Percentiles rank a stretch among this genome's conserved stretches.
phyloP scores from a whole-genome alignment of 2,329 filamentous ascomycete species.

The Dendryphion nanum region DNA sequence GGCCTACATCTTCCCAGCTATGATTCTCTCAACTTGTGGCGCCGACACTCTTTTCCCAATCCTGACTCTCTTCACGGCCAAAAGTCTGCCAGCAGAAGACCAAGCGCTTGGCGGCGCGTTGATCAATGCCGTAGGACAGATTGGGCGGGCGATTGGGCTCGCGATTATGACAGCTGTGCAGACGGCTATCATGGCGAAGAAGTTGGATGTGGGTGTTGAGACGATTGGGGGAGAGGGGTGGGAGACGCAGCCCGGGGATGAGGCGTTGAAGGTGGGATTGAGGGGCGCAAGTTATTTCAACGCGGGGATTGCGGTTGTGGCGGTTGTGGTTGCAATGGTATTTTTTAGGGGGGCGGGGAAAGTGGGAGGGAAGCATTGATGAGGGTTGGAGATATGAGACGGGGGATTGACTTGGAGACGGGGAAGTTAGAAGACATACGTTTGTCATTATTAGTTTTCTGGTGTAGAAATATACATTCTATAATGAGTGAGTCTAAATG shows the following conservation, averaged over 20 bases:
- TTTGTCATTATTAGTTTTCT: no score
- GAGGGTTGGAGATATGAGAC: background rate
- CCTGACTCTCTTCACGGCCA: slow-evolving; percentile 64
- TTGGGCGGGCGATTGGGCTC: slow-evolving; percentile 65
- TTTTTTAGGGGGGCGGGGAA: slow-evolving; percentile 27
- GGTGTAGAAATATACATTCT: no score
- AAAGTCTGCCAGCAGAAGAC: slow-evolving; percentile 60
- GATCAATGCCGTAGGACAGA: slow-evolving; percentile 64
- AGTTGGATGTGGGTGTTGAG: slow-evolving; percentile 24
- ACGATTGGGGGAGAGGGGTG: slow-evolving; percentile 24
- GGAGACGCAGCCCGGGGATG: slow-evolving; percentile 18
- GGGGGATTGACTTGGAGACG: no score
- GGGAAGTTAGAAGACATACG: no score
- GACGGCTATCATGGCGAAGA: slow-evolving; percentile 50
- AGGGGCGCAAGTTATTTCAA: slow-evolving; percentile 42
- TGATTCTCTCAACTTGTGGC: slow-evolving; percentile 64
- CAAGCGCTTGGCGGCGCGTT: slow-evolving; percentile 68
- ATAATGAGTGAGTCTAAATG: no score
- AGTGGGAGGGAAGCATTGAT: slow-evolving; percentile 7
- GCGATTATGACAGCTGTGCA: slow-evolving; percentile 66
- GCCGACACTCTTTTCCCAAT: slow-evolving; percentile 67
- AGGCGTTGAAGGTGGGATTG: slow-evolving; percentile 37
- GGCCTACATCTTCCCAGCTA: slow-evolving; percentile 65
- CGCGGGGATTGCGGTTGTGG: slow-evolving; percentile 35
- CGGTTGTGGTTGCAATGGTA: slow-evolving; percentile 31